Evolutionary conservation across 768 basidiomycete species (phyloP).

Genomic region (Panaeolus papilionaceus): DNA sequence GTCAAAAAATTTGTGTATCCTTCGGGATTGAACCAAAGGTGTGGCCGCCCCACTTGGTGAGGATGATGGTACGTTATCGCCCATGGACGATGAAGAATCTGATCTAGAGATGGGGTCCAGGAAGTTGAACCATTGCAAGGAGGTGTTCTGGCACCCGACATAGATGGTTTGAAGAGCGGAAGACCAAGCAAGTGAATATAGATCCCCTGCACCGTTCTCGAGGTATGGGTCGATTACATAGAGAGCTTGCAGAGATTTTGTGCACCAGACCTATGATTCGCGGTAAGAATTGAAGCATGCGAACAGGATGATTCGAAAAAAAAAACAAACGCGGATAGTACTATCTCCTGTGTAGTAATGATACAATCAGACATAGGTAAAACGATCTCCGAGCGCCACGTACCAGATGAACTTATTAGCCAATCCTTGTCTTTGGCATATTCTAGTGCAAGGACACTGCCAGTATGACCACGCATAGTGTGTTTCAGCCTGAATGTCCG

Average conservation of each 20-base stretch:
- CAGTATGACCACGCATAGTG: constrained; percentile 81
- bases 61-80: constrained; percentile 23
- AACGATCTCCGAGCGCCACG: constrained; percentile 24
- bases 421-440: constrained; percentile 78
- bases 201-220: constrained; percentile 84
- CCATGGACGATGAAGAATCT: constrained; percentile 25
- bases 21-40: constrained; percentile 40
- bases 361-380: neutral
- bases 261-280: constrained; percentile 77
- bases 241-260: constrained; percentile 64
- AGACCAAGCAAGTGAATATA: constrained; percentile 87
- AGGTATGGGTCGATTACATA: constrained; percentile 80
- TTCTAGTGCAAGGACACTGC: constrained; percentile 82
- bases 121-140: constrained; percentile 88
- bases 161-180: constrained; percentile 72
- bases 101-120: constrained; percentile 24
- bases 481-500: constrained; percentile 69
- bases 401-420: constrained; percentile 92
- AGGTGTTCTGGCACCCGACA: constrained; percentile 92
- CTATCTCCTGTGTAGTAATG: constrained; percentile 71
- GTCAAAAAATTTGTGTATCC: constrained; percentile 91
- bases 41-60: constrained; percentile 44
- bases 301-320: neutral
- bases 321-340: constrained; percentile 72
- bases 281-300: constrained; percentile 4